Conservation (phyloP, 163 green algal species). For the Dunaliella salina region DNA sequence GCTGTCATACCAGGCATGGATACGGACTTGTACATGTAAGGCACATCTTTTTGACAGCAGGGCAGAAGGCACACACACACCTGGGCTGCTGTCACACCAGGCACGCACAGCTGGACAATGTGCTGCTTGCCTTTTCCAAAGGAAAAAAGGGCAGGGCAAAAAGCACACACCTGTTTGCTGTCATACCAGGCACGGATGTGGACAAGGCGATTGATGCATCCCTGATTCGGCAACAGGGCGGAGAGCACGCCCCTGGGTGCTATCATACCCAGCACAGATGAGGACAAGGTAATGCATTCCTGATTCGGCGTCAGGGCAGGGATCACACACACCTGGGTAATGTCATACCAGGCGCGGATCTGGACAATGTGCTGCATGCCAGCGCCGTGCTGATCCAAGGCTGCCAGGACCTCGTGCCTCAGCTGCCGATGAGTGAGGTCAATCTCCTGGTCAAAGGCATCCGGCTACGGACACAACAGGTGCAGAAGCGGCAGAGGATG, state of each 20-base stretch:
- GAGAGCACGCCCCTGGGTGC: not conserved
- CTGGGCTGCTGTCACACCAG: too few species aligned
- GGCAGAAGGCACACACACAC: not conserved
- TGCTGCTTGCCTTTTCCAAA: not conserved
- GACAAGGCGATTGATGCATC: too few species aligned
- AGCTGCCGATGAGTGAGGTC: not conserved
- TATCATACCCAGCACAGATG: not conserved
- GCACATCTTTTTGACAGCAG: not conserved
- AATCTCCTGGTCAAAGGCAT: not conserved
- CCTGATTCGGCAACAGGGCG: not conserved
- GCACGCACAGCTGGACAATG: not conserved
- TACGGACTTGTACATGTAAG: too few species aligned
- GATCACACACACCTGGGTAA: not conserved
- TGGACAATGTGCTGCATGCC: not conserved
- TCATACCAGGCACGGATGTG: too few species aligned
- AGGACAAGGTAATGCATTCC: not conserved
- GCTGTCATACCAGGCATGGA: not conserved
- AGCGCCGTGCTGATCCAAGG: not conserved
- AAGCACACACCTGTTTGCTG: not conserved
- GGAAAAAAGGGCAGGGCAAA: not conserved
- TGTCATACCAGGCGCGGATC: slow-evolving; percentile 3
- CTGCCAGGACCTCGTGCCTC: not conserved
- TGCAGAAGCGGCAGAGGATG: too few species aligned
- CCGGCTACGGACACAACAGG: not conserved
- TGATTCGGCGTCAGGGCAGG: not conserved